A percentile compares a stretch with the other conserved stretches of the same genome.
Evolutionary conservation across 495 filamentous ascomycete genomes (phyloP).

Genomic region (Neurospora tetraspora): DNA sequence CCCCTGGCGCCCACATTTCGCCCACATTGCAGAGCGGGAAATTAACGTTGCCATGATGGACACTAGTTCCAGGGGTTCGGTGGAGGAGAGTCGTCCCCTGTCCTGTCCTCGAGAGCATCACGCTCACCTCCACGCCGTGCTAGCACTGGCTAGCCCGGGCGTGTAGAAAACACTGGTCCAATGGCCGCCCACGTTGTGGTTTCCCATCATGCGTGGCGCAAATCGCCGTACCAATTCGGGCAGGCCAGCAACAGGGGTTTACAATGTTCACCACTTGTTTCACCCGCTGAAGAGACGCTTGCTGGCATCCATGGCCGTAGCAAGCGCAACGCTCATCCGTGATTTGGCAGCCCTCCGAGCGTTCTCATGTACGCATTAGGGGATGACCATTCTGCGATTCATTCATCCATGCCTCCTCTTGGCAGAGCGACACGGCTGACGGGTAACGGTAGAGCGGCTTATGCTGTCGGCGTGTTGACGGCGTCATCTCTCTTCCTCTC

Average conservation of each 20-base stretch:
- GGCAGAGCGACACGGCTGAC: not conserved
- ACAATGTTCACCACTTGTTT: not conserved
- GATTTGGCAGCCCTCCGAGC: not conserved
- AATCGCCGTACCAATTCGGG: not conserved
- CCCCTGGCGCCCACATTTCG: not conserved
- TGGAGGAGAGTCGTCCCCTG: constrained; percentile 11
- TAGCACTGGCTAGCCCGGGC: not conserved
- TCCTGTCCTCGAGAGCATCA: not conserved
- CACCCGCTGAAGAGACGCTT: not conserved
- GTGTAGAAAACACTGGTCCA: not conserved
- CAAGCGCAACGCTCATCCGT: not conserved
- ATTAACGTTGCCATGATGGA: constrained; percentile 18
- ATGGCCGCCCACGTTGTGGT: not conserved
- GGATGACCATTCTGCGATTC: not conserved
- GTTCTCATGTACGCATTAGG: not conserved
- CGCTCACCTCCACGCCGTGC: constrained; percentile 8
- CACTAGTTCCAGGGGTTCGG: constrained; percentile 25
- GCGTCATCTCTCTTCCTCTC: not conserved
- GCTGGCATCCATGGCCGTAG: not conserved
- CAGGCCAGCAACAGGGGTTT: not conserved
- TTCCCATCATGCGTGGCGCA: not conserved
- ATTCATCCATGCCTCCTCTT: not conserved
- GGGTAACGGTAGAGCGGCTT: not conserved
- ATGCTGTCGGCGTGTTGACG: not conserved
- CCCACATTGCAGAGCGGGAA: constrained; percentile 14